phyloP scores from a whole-genome alignment of 2,329 filamentous ascomycete species.

The Teratosphaeria viscida region DNA sequence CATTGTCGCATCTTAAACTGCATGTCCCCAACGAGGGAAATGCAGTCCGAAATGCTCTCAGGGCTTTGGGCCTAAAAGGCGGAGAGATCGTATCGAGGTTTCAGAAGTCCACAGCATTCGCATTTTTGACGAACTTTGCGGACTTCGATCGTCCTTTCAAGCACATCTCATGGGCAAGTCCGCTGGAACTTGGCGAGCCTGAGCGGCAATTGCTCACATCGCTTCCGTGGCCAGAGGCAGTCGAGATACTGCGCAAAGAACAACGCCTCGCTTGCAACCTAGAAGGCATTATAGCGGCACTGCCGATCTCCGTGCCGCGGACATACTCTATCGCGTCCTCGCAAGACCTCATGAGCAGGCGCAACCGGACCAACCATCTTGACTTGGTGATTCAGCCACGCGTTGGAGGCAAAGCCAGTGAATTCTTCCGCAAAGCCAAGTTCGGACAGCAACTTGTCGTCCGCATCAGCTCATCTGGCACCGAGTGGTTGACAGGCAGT shows the following conservation, averaged over 20 bases:
- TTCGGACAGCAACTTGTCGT: background rate
- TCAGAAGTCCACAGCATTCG: background rate
- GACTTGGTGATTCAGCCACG: background rate
- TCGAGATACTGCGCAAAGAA: background rate
- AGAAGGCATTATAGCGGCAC: background rate
- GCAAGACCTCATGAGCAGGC: background rate
- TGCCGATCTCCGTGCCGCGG: background rate
- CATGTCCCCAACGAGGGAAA: background rate
- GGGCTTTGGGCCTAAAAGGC: background rate
- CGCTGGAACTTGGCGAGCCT: background rate
- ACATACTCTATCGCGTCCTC: background rate
- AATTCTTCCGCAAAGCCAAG: background rate
- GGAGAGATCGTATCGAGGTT: background rate
- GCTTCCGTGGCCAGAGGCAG: background rate
- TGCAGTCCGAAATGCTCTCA: background rate
- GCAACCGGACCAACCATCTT: background rate
- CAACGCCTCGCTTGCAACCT: background rate
- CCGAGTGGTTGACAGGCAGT: background rate
- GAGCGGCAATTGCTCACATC: background rate
- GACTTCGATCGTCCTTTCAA: background rate
- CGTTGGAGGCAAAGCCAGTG: background rate
- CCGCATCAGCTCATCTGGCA: background rate
- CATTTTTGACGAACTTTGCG: background rate
- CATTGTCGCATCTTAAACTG: background rate
- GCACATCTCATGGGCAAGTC: background rate